Evolutionary conservation across 345 rosid species (phyloP), one percentile per base, ranked within the genome.

Genomic region (Ceriops tagal): DNA sequence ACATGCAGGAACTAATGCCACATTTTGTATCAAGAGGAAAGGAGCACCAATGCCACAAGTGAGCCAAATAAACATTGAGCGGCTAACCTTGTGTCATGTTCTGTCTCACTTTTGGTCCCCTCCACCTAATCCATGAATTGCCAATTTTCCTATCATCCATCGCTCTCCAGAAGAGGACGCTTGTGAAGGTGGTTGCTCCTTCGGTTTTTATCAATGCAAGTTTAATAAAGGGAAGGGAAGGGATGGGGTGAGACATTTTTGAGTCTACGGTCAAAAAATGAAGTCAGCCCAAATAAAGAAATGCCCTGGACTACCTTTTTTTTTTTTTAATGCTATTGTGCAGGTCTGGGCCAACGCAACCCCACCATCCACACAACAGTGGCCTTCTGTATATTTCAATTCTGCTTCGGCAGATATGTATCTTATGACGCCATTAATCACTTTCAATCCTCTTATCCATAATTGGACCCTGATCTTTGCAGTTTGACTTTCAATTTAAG

Each of bases 241-340:
- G 30, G 26, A 24, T 0, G 26, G 30, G 52, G 31, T 4, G 28
- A 5, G 24, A 32, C 51, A 13, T 53, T 24, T 24, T 24, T 37
- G 21, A 53, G 62, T 1, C 49, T 27, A 28, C 19, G 67, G 37
- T 21, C 56, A 31, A 27, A 1, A 37, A 27, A 30, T 70, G 34
- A 32, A 69, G 22, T 60, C 64, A 47, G 37, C 63, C 63, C 61
- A 58, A 24, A 20, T 21, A 13, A 32, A 34, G 71, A 27, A 26
- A 21, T 31, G 67, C 15, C 43, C 20, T n/a, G 58, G 43, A 51
- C 58, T 43, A 31, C 57, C 21, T 21, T 9, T 19, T 0, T 34
- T 31, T 5, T 31, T 28, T 28, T 28, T 28, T 28, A 5, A 34
- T 3, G 37, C 46, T 11, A 19, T 62, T 13, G 16, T 22, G 28